Conservation (phyloP, 495 filamentous ascomycete species). For the Aspergillus asperescens region DNA sequence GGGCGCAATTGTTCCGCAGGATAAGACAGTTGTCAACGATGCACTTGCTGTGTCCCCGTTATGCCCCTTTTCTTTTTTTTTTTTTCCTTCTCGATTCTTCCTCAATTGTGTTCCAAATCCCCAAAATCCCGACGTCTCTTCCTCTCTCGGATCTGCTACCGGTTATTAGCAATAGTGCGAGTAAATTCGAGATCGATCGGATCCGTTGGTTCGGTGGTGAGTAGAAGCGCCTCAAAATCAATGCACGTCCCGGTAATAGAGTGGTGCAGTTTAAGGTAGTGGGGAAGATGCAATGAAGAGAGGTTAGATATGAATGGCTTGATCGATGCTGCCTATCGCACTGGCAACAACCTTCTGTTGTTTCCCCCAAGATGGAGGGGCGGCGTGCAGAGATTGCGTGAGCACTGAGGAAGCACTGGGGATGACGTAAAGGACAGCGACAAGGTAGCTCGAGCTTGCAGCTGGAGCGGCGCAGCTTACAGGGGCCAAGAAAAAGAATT, state of each 20-base stretch:
- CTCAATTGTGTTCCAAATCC: neutral
- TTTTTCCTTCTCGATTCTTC: neutral
- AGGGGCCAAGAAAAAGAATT: constrained; percentile 3
- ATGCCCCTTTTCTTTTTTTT: neutral
- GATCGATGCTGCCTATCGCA: constrained; percentile 3
- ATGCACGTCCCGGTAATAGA: neutral
- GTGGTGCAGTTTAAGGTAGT: neutral
- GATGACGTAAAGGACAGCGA: constrained; percentile 1
- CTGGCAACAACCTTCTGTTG: neutral
- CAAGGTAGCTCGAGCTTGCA: neutral
- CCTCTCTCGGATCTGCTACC: neutral
- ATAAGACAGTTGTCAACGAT: neutral
- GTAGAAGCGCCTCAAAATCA: neutral
- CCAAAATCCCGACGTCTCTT: neutral
- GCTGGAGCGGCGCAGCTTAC: neutral
- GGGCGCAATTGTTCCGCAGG: neutral
- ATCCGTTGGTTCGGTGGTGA: neutral
- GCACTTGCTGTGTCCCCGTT: neutral
- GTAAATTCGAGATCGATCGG: neutral
- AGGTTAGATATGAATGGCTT: constrained; percentile 1
- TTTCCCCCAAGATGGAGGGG: neutral
- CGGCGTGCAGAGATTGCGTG: constrained; percentile 5
- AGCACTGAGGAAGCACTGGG: neutral
- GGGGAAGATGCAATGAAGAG: neutral
- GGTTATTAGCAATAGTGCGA: constrained; percentile 15